Conservation (phyloP, 176 grass and related monocot genomes). For the Triticum monococcum region DNA sequence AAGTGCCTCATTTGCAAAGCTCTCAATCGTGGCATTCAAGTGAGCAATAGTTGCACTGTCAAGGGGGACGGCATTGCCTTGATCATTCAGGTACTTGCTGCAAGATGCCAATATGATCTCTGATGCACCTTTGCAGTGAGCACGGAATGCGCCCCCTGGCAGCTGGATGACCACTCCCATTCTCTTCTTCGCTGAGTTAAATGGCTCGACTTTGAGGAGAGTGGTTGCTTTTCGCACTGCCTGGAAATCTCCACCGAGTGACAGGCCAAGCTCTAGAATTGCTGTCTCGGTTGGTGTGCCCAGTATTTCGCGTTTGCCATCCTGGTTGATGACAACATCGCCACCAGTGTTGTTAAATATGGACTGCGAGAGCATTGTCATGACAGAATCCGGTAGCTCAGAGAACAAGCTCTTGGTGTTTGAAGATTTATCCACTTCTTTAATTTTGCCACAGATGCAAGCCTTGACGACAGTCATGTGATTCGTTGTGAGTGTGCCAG, state of each 20-base stretch:
- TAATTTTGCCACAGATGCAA: slow-evolving; percentile 75
- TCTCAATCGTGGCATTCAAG: slow-evolving; percentile 68
- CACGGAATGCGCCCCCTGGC: slow-evolving; percentile 51
- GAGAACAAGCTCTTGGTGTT: slow-evolving; percentile 48
- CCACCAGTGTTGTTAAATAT: slow-evolving; percentile 94
- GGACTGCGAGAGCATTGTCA: slow-evolving; percentile 63
- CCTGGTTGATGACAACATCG: slow-evolving; percentile 73
- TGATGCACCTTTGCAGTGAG: slow-evolving; percentile 87
- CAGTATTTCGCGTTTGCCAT: slow-evolving; percentile 74
- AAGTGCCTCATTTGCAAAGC: slow-evolving; percentile 87
- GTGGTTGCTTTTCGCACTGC: slow-evolving; percentile 58
- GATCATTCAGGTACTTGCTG: slow-evolving; percentile 59
- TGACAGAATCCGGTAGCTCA: slow-evolving; percentile 52
- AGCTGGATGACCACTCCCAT: slow-evolving; percentile 94
- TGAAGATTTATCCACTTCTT: slow-evolving; percentile 51
- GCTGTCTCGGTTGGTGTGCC: slow-evolving; percentile 92
- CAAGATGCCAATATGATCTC: slow-evolving; percentile 94
- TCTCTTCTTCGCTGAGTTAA: slow-evolving; percentile 92
- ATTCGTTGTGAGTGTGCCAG: slow-evolving; percentile 89
- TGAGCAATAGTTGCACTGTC: slow-evolving; percentile 53
- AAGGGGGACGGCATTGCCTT: slow-evolving; percentile 59
- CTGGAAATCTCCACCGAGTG: slow-evolving; percentile 66
- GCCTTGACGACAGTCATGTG: slow-evolving; percentile 96
- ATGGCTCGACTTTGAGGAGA: slow-evolving; percentile 81
- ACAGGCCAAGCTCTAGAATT: slow-evolving; percentile 83